Percentiles rank a stretch among this genome's conserved stretches.
These are phyloP conservation scores for Geoglossum cookeanum DNA, from an alignment of 2,329 filamentous ascomycete species.

Conservation along the genomic window DNA sequence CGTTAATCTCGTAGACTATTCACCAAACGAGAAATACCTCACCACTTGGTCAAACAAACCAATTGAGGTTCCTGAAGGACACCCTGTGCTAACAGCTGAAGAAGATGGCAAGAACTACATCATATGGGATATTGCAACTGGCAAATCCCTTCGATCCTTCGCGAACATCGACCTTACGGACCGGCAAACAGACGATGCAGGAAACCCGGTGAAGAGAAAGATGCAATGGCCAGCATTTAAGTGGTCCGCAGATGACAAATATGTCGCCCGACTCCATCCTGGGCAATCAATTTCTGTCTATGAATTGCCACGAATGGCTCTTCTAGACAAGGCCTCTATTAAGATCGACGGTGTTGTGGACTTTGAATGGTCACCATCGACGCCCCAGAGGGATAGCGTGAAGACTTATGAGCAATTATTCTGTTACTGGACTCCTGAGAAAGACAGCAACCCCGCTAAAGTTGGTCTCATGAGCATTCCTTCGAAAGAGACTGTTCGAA, in stretches of 20 bases:
- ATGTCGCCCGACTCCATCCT: slow-evolving; percentile 79
- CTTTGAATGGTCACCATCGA: slow-evolving; percentile 91
- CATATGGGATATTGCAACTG: slow-evolving; percentile 89
- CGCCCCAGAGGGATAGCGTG: slow-evolving; percentile 60
- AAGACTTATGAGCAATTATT: slow-evolving; percentile 91
- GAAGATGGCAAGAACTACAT: slow-evolving; percentile 99
- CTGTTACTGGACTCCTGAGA: slow-evolving; percentile 97
- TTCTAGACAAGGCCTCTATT: slow-evolving; percentile 77
- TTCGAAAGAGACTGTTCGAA: slow-evolving; percentile 82
- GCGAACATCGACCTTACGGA: slow-evolving; percentile 66
- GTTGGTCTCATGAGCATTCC: slow-evolving; percentile 93
- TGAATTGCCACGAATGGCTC: slow-evolving; percentile 72
- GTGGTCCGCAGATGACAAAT: slow-evolving; percentile 96
- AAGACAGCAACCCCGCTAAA: slow-evolving; percentile 93
- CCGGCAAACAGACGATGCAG: slow-evolving; percentile 38
- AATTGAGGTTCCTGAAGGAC: slow-evolving; percentile 78
- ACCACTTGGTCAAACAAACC: slow-evolving; percentile 94
- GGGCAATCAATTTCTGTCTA: slow-evolving; percentile 82
- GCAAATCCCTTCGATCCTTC: slow-evolving; percentile 81
- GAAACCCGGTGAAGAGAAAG: slow-evolving; percentile 64
- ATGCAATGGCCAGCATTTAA: slow-evolving; percentile 98
- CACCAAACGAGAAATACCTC: slow-evolving; percentile 77
- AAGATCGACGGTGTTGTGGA: slow-evolving; percentile 95
- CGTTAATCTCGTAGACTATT: slow-evolving; percentile 93
- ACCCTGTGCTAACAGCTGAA: slow-evolving; percentile 67